phyloP scores from a whole-genome alignment of 345 rosid species.

The Kernera saxatilis region DNA sequence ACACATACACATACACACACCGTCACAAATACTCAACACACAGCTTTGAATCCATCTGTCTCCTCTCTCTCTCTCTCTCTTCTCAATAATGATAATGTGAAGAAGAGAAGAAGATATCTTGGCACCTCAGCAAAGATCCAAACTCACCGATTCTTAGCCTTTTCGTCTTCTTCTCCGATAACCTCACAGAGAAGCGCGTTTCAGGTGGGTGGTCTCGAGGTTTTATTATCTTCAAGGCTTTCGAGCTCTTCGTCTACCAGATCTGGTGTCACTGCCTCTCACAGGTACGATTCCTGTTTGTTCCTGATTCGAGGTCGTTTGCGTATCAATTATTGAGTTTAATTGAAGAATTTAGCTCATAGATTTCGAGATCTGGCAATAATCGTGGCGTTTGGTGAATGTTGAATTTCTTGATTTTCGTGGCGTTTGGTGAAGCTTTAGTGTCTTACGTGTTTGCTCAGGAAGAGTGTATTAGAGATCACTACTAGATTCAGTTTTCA shows the following conservation, averaged over 20 bases:
- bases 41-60: conserved; percentile 31
- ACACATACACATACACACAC: conserved; percentile 16
- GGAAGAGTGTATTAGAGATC: neutral
- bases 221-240: neutral
- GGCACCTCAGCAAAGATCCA: conserved; percentile 32
- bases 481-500: neutral
- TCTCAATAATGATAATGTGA: conserved; percentile 27
- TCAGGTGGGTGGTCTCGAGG: neutral
- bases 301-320: neutral
- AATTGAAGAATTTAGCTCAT: conserved; percentile 3
- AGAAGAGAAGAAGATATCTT: conserved; percentile 24
- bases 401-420: neutral
- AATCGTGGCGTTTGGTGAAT: neutral
- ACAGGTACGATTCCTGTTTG: neutral
- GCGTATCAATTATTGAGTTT: neutral
- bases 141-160: conserved; percentile 1
- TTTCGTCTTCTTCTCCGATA: conserved; percentile 24
- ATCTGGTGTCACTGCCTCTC: conserved; percentile 28
- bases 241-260: neutral
- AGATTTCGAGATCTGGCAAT: conserved; percentile 18
- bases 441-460: neutral
- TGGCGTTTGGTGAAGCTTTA: neutral
- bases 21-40: conserved; percentile 28
- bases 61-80: conserved; percentile 13
- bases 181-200: neutral